Conservation (phyloP, 345 rosid species). For the Populus alba region DNA sequence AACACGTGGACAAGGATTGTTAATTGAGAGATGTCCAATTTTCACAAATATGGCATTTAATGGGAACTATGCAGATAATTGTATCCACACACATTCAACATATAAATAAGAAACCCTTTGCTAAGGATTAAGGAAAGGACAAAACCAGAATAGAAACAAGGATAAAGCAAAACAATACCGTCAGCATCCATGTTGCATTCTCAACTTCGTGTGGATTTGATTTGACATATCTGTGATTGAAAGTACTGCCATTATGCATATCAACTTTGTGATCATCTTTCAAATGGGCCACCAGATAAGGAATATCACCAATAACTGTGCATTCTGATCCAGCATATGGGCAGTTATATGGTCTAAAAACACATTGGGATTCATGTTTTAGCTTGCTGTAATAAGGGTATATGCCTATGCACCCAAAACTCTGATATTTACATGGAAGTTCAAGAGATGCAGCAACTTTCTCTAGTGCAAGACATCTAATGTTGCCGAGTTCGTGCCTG, state of each 20-base stretch:
- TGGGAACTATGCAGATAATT: background rate
- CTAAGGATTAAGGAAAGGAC: background rate
- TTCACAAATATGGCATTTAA: background rate
- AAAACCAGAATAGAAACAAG: background rate
- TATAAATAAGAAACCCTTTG: background rate
- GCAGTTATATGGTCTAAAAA: slow-evolving; percentile 65
- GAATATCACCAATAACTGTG: slow-evolving; percentile 70
- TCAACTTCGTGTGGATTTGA: slow-evolving; percentile 80
- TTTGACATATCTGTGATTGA: slow-evolving; percentile 79
- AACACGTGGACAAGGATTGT: slow-evolving; percentile 43
- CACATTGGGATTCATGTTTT: slow-evolving; percentile 71
- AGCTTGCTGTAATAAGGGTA: slow-evolving; percentile 84
- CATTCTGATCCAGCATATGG: slow-evolving; percentile 86
- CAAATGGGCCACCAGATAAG: slow-evolving; percentile 64
- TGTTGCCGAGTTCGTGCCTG: slow-evolving; percentile 82
- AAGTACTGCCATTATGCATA: slow-evolving; percentile 83
- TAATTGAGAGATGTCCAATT: no score
- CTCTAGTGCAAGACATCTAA: slow-evolving; percentile 82
- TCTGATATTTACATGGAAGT: slow-evolving; percentile 80
- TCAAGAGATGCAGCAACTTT: slow-evolving; percentile 84
- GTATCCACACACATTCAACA: background rate
- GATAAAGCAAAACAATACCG: slow-evolving; percentile 36
- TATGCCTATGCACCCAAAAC: slow-evolving; percentile 66
- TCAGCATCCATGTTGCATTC: slow-evolving; percentile 85
- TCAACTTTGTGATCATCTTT: slow-evolving; percentile 84